Base-by-base conservation (phyloP, 1,139 yeast species). In the Groenewaldozyma sp. region DNA sequence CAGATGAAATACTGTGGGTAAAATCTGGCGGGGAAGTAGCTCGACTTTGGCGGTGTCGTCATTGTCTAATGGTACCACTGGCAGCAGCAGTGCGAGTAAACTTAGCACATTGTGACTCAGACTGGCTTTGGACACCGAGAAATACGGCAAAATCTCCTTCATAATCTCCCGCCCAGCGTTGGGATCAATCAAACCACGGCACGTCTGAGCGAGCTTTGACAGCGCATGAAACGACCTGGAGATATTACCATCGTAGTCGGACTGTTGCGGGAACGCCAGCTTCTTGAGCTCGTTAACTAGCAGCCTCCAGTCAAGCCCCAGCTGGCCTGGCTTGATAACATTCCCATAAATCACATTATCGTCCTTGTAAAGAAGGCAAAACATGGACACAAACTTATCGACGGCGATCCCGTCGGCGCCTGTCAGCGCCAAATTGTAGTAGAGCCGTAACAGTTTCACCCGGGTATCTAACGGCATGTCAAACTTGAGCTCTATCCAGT, bases 401-500 rank as follows among this genome's bases (percentile, higher is more conserved):
- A 81, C 60, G 42, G 78, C 74, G 24, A 80, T 59, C 32, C 71
- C 72, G 52, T 87, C 95, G 5, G 94, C 91, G 34, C 91, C 75
- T 1, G 82, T 74, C 27, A 87, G 63, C 31, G 87, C 71, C 26
- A 91, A 67, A 11, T 84, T 74, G 55, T 77, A 88, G 54, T 78
- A 88, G 1, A 86, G 82, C 42, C 70, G 67, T 1, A 87, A 78
- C 39, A 91, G 68, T 2, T 74, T 67, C 24, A 77, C 68, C 42
- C 91, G 70, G 35, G 78, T 63, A 2, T 67, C 55, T 16, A 86
- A 53, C 0, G 98, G 97, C 68, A 91, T 71, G 40, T 81, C 83
- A 53, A 82, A 79, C 56, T 86, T 86, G 76, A 82, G 79, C 47
- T 74, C 74, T 45, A 87, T 62, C 76, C 95, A 82, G 33, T 82